Evolutionary conservation across 495 filamentous ascomycete species (phyloP).

Genomic region (Xylaria flabelliformis): DNA sequence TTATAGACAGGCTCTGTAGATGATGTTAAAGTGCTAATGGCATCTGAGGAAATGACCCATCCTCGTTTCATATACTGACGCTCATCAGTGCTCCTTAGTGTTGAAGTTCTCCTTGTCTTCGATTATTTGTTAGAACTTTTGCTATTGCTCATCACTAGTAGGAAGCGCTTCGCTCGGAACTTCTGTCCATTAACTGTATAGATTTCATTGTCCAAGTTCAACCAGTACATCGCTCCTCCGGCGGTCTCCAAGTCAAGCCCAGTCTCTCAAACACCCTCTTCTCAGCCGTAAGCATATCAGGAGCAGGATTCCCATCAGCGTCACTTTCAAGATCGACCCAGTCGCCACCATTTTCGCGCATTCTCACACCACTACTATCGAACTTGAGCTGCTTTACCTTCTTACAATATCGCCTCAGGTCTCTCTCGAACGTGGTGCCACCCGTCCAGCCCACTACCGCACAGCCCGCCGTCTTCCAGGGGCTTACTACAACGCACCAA

Average conservation of each 20-base stretch:
- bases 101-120: background rate
- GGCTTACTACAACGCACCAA: constrained; percentile 58
- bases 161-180: too few relatives aligned
- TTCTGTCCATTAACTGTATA: too few relatives aligned
- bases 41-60: background rate
- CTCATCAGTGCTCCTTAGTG: background rate
- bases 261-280: constrained; percentile 79
- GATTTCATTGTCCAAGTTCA: constrained; percentile 42
- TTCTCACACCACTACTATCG: constrained; percentile 85
- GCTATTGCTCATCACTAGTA: too few relatives aligned
- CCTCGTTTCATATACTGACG: background rate
- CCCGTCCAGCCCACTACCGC: constrained; percentile 89
- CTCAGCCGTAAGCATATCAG: constrained; percentile 73
- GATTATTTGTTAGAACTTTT: background rate
- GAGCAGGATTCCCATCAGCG: constrained; percentile 48
- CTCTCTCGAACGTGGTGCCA: constrained; percentile 87
- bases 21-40: background rate
- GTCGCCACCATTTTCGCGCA: constrained; percentile 61
- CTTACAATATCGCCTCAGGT: constrained; percentile 82
- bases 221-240: constrained; percentile 78
- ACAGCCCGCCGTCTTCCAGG: constrained; percentile 87
- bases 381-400: constrained; percentile 79
- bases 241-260: constrained; percentile 73
- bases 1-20: background rate
- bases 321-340: constrained; percentile 68